Evolutionary conservation across 2,329 filamentous ascomycete species (phyloP).

Genomic region (Trichoderma sp.): DNA sequence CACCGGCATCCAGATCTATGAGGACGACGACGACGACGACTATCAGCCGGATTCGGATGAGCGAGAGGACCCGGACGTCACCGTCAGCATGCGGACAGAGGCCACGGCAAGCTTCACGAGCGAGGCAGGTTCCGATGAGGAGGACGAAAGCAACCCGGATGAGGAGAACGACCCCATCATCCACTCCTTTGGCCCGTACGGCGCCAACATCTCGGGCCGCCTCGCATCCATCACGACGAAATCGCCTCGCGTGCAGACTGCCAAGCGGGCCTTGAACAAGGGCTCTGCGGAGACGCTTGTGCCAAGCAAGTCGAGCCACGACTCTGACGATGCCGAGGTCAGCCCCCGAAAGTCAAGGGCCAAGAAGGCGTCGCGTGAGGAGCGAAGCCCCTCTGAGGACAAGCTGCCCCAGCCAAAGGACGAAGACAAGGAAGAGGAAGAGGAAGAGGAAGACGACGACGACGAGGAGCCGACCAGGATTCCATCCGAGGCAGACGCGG

Average conservation of each 20-base stretch:
- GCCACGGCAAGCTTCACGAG: slow-evolving; percentile 54
- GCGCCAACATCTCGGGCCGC: slow-evolving; percentile 77
- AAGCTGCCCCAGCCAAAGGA: not conserved
- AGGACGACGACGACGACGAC: slow-evolving; percentile 53
- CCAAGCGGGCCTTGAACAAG: slow-evolving; percentile 25
- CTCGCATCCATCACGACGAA: slow-evolving; percentile 73
- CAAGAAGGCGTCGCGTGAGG: not conserved
- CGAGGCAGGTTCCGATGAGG: slow-evolving; percentile 52
- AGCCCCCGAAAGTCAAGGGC: slow-evolving; percentile 1
- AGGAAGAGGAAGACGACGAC: slow-evolving; percentile 15
- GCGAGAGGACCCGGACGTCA: slow-evolving; percentile 27
- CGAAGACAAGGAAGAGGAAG: slow-evolving; percentile 12
- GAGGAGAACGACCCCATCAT: slow-evolving; percentile 94
- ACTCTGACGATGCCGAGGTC: slow-evolving; percentile 17
- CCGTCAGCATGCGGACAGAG: slow-evolving; percentile 50
- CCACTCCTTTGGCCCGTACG: slow-evolving; percentile 88
- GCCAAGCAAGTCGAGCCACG: slow-evolving; percentile 21
- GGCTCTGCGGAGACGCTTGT: slow-evolving; percentile 26
- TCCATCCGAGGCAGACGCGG: slow-evolving; percentile 35
- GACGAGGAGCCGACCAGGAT: not conserved
- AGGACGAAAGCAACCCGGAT: slow-evolving; percentile 68
- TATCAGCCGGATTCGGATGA: slow-evolving; percentile 34
- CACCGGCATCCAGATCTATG: slow-evolving; percentile 65
- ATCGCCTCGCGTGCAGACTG: slow-evolving; percentile 54
- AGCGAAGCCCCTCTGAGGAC: not conserved